Conservation (phyloP, 257 asterid species). For the Anisodus acutangulus region DNA sequence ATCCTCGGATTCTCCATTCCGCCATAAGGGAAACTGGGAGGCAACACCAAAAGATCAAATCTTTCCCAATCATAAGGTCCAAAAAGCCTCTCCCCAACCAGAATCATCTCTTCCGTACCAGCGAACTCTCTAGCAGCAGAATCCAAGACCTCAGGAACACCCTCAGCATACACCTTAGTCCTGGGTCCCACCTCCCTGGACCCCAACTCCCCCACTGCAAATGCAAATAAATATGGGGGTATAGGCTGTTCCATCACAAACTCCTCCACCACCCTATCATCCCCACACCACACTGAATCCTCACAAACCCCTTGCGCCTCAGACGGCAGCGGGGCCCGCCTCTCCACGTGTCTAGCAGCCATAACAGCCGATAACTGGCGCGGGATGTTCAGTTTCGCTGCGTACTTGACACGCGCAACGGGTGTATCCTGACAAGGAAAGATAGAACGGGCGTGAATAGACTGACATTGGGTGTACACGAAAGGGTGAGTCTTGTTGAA, state of each 20-base stretch:
- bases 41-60: constrained; percentile 93
- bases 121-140: constrained; percentile 84
- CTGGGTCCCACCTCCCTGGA: constrained; percentile 91
- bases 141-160: constrained; percentile 61
- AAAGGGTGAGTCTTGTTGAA: constrained; percentile 74
- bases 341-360: constrained; percentile 66
- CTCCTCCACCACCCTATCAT: constrained; percentile 82
- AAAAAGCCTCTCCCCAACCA: constrained; percentile 83
- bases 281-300: constrained; percentile 75
- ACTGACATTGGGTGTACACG: constrained; percentile 90
- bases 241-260: constrained; percentile 92
- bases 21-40: constrained; percentile 93
- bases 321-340: constrained; percentile 58
- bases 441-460: constrained; percentile 92
- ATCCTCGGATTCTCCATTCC: constrained; percentile 99
- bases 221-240: constrained; percentile 91
- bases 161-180: constrained; percentile 79
- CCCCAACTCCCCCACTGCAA: constrained; percentile 89
- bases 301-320: constrained; percentile 69
- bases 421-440: constrained; percentile 99
- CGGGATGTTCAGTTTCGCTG: constrained; percentile 77
- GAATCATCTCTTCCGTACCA: constrained; percentile 86
- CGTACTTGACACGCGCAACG: constrained; percentile 70
- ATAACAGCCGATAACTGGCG: constrained; percentile 71
- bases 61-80: constrained; percentile 97